A percentile compares a stretch with the other conserved stretches of the same genome.
Conservation (phyloP, 2,329 filamentous ascomycete species). For the Epichloe brachyelytri region DNA sequence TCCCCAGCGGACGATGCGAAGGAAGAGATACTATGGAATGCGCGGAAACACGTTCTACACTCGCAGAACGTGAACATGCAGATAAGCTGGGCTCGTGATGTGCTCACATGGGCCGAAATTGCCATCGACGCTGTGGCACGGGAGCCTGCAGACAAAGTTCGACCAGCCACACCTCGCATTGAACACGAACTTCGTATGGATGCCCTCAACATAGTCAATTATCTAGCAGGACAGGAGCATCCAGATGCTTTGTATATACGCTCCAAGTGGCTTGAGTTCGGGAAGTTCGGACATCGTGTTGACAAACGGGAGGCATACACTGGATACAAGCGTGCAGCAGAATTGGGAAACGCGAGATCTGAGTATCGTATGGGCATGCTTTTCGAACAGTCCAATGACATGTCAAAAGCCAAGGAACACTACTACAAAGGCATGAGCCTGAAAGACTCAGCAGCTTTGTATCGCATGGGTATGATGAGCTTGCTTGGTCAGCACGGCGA, state of each 20-base stretch:
- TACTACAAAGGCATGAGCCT: constrained; percentile 71
- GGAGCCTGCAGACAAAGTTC: constrained; percentile 36
- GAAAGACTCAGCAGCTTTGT: constrained; percentile 74
- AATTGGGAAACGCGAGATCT: constrained; percentile 73
- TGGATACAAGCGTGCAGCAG: constrained; percentile 74
- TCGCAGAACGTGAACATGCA: constrained; percentile 95
- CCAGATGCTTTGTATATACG: constrained; percentile 89
- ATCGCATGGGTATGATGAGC: constrained; percentile 94
- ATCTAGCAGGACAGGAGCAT: constrained; percentile 81
- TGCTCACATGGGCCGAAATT: constrained; percentile 77
- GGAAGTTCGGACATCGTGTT: constrained; percentile 78
- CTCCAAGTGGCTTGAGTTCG: constrained; percentile 96
- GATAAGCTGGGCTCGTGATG: constrained; percentile 90
- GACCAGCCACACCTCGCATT: constrained; percentile 68
- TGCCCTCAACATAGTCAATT: constrained; percentile 81
- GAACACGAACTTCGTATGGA: constrained; percentile 83
- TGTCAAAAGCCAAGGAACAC: constrained; percentile 79
- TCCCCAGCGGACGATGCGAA: constrained; percentile 92
- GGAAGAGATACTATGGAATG: constrained; percentile 77
- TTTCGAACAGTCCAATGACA: constrained; percentile 89
- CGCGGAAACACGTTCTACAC: constrained; percentile 70
- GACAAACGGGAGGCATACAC: constrained; percentile 93
- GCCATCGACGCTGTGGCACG: constrained; percentile 64
- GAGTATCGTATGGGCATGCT: constrained; percentile 98
- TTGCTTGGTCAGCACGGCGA: constrained; percentile 88